phyloP scores from a whole-genome alignment of 2,329 filamentous ascomycete species.

The Aspergillus quadrilineatus region DNA sequence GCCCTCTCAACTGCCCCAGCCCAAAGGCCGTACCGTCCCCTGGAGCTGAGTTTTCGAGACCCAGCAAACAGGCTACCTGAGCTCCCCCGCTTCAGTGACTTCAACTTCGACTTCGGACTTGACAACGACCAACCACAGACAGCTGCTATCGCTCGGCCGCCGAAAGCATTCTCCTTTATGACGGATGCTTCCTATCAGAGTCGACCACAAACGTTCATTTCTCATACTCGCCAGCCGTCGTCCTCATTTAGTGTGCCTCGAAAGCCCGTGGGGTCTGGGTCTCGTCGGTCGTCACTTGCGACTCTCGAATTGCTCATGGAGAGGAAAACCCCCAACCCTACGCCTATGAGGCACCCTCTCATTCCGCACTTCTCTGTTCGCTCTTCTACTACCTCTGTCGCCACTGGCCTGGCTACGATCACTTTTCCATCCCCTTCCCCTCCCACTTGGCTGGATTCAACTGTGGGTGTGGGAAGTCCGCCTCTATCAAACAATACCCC shows the following conservation, averaged over 20 bases:
- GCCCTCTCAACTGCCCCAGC: not conserved
- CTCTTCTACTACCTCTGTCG: conserved; percentile 12
- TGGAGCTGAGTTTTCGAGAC: conserved; percentile 50
- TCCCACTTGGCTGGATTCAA: conserved; percentile 16
- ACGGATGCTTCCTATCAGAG: conserved; percentile 21
- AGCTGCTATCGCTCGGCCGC: conserved; percentile 28
- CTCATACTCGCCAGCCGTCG: conserved; percentile 21
- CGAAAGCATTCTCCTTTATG: conserved; percentile 32
- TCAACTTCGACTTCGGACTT: conserved; percentile 38
- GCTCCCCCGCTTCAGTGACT: conserved; percentile 45
- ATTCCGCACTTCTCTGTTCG: conserved; percentile 34
- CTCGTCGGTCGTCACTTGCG: conserved; percentile 28
- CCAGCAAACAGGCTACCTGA: conserved; percentile 46
- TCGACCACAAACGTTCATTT: conserved; percentile 3
- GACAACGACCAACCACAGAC: conserved; percentile 25
- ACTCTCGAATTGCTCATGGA: conserved; percentile 26
- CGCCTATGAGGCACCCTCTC: conserved; percentile 22
- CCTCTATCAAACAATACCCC: conserved; percentile 4
- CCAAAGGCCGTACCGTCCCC: conserved; percentile 36
- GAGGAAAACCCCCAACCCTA: conserved; percentile 4
- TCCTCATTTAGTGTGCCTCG: conserved; percentile 34
- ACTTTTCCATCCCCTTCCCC: conserved; percentile 12
- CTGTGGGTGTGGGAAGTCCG: conserved; percentile 14
- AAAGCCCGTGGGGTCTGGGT: conserved; percentile 39
- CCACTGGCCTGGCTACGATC: conserved; percentile 17